Percentiles rank a stretch among this genome's conserved stretches.
phyloP scores from a whole-genome alignment of 2,329 filamentous ascomycete genomes.

The Xylaria sp. region DNA sequence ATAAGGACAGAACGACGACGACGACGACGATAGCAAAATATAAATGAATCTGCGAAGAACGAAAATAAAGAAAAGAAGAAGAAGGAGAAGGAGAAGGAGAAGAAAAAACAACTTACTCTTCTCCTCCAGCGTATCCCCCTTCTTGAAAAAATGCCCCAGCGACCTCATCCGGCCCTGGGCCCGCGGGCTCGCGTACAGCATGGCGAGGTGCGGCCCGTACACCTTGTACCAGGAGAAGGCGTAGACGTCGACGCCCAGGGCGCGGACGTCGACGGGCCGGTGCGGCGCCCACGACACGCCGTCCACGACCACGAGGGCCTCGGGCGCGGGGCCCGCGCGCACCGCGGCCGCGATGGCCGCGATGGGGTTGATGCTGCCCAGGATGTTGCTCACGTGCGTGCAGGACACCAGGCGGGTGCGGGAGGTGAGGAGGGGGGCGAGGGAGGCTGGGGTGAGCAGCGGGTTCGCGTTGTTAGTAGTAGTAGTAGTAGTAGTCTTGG shows the following conservation, averaged over 20 bases:
- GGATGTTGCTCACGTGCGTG: constrained; percentile 70
- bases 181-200: constrained; percentile 71
- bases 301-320: constrained; percentile 75
- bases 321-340: constrained; percentile 52
- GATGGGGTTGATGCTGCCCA: constrained; percentile 44
- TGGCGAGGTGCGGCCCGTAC: constrained; percentile 78
- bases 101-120: constrained; percentile 53
- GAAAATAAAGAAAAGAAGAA: background rate
- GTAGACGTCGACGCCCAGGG: constrained; percentile 78
- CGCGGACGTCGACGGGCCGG: constrained; percentile 73
- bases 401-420: constrained; percentile 77
- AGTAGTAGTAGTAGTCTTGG: background rate
- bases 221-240: constrained; percentile 86
- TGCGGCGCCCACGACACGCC: constrained; percentile 82
- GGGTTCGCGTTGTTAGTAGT: constrained; percentile 57
- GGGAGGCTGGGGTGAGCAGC: constrained; percentile 65
- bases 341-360: constrained; percentile 38
- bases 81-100: background rate
- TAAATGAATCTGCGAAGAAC: too few relatives aligned
- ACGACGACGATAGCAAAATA: too few relatives aligned
- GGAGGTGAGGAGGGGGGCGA: constrained; percentile 67
- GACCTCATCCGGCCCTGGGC: constrained; percentile 67
- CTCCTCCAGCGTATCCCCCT: constrained; percentile 64
- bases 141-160: constrained; percentile 69
- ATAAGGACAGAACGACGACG: background rate